Evolutionary conservation across 2,329 filamentous ascomycete genomes (phyloP), one percentile per base, ranked within the genome.

Genomic region (Bertia moriformis): DNA sequence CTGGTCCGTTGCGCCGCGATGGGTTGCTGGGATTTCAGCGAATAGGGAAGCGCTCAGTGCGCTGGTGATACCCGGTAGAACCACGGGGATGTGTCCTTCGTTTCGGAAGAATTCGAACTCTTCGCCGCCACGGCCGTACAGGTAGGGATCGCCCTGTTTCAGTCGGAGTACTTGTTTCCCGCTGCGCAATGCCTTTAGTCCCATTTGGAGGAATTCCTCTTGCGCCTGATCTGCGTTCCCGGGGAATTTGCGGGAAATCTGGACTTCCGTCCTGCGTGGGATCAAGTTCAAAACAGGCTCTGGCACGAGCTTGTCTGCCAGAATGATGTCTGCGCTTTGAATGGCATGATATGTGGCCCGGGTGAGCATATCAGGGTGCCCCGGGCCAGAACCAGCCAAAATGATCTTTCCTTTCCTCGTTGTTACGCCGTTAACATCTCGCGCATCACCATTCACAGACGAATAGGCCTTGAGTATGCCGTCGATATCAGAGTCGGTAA

Each of bases 231-330:
- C 91, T 30, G 91, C 91, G 58, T 98, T 96, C 17, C 91, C 91
- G 1, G 91, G 91, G 59, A 98, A 98, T 57, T 98, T 98, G 51
- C 88, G 82, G 3, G 91, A 89, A 49, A 98, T 98, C 50, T 85
- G 78, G 12, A 96, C 80, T 7, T 82, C 79, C 5, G 88, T 93
- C 40, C 89, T 76, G 24, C 91, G 84, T 2, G 91, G 91, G 41
- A 96, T 83, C 14, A 98, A 73, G 46, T 89, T 84, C 7, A 98
- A 68, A 2, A 98, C 85, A 4, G 82, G 77, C 0, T 84, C 70
- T 0, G 91, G 85, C 3, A 91, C 83, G 37, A 91, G 78, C 60
- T 91, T 91, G 61, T 91, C 84, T 32, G 83, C 84, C 4, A 91
- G 73, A 43, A 91, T 71, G n/a, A 91, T 59, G 53, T 89, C 82